Evolutionary conservation across 352 stramenopile species (phyloP).

Genomic region (Phytophthora brassicae): DNA sequence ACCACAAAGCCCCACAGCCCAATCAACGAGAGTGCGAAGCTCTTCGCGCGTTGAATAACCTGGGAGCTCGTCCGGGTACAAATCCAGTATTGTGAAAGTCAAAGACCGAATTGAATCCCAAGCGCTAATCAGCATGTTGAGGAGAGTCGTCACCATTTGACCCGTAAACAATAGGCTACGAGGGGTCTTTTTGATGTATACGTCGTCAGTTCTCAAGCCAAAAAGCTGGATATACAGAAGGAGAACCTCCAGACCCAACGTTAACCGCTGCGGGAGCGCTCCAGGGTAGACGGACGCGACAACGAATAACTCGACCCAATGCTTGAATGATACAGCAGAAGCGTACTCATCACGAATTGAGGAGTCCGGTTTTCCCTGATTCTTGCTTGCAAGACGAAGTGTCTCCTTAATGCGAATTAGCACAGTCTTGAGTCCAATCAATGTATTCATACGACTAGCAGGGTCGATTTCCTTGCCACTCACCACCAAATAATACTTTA

Average conservation of each 20-base stretch:
- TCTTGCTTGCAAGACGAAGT: slow-evolving; percentile 52
- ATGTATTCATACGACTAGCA: slow-evolving; percentile 65
- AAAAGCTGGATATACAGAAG: slow-evolving; percentile 76
- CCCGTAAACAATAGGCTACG: slow-evolving; percentile 47
- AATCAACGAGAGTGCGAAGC: slow-evolving; percentile 59
- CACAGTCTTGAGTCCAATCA: slow-evolving; percentile 77
- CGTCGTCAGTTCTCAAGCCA: slow-evolving; percentile 32
- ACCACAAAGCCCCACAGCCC: slow-evolving; percentile 66
- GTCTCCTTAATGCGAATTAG: slow-evolving; percentile 77
- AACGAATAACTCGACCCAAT: slow-evolving; percentile 72
- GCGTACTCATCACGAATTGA: slow-evolving; percentile 26
- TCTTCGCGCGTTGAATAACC: slow-evolving; percentile 50
- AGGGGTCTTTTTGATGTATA: slow-evolving; percentile 1
- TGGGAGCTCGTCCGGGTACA: slow-evolving; percentile 64
- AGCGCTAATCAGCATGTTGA: slow-evolving; percentile 80
- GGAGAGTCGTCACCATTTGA: slow-evolving; percentile 66
- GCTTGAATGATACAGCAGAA: slow-evolving; percentile 50
- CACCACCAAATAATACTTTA: slow-evolving; percentile 70
- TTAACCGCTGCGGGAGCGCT: slow-evolving; percentile 68
- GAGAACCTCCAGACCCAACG: slow-evolving; percentile 70
- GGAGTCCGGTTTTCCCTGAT: slow-evolving; percentile 14
- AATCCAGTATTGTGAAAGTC: slow-evolving; percentile 63
- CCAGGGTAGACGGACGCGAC: slow-evolving; percentile 65
- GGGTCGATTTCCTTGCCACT: slow-evolving; percentile 75
- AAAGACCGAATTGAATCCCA: slow-evolving; percentile 81